Evolutionary conservation across 2,329 filamentous ascomycete genomes (phyloP), one percentile per base, ranked within the genome.

Genomic region (Neopestalotiopsis clavispora): DNA sequence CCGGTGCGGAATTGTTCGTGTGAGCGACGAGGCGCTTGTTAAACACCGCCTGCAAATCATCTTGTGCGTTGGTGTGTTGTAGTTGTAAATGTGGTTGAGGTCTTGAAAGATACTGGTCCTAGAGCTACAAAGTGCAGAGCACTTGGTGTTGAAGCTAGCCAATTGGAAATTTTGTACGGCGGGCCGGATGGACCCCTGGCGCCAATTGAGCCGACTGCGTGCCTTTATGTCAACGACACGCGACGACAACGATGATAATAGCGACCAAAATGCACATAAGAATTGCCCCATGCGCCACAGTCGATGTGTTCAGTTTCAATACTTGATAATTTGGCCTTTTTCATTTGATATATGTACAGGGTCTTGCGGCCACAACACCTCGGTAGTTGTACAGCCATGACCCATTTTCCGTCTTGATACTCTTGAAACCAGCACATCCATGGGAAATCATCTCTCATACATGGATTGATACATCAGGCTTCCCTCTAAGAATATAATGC

Each of bases 41-140:
- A 90, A 79, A 77, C 88, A 90, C 72, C 80, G 78, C 72, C 79
- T 76, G 75, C 82, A 84, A 71, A 83, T 83, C 80, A 82, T 84
- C 71, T 68, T 69, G 57, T 56, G 67, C 75, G 66, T 66, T 4
- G 57, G 42, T 56, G 34, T 17, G 42, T 7, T 6, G 59, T 34
- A 34, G 34, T 58, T 56, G 38, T 67, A 13, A 14, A 32, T 52
- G 38, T 13, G 34, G 57, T 34, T 68, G 65, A 42, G 28, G 66
- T 45, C 23, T 20, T 45, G 56, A 23, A 66, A 57, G 12, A 30
- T 30, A 34, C n/a, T 34, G 23, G 57, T 30, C 23, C 57, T 17
- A 52, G 49, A 38, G 61, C 52, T 68, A 20, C 49, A 28, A 63
- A 63, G 45, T 34, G 49, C 28, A 65, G 32, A 14, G 57, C n/a